Evolutionary conservation across 192 early-diverging fungal genomes (phyloP).

Genomic region (Kickxella alabastrina): DNA sequence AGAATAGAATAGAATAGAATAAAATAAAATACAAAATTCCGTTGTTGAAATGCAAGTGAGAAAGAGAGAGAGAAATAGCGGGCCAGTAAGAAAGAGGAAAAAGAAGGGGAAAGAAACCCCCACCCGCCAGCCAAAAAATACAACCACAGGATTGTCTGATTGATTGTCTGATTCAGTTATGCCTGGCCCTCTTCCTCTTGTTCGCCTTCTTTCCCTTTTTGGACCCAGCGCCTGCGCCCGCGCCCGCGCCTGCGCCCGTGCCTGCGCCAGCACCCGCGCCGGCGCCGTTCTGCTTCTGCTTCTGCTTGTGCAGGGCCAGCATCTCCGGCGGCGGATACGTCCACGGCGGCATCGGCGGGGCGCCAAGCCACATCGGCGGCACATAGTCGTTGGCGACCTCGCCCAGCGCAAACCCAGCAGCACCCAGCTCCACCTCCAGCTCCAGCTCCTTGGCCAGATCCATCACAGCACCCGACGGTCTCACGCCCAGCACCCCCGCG

Average conservation of each 20-base stretch:
- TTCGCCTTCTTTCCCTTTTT: background rate
- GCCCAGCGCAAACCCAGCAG: background rate
- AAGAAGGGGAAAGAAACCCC: too few species aligned
- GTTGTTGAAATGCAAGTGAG: too few species aligned
- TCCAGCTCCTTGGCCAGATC: slow-evolving; percentile 29
- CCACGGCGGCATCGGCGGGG: slow-evolving; percentile 25
- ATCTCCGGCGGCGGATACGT: slow-evolving; percentile 42
- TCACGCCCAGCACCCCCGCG: too few species aligned
- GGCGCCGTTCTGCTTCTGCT: slow-evolving; percentile 3
- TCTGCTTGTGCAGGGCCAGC: background rate
- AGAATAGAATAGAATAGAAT: slow-evolving; percentile 3
- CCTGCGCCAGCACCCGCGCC: background rate
- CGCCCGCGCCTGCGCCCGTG: slow-evolving; percentile 2
- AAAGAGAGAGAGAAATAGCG: too few species aligned
- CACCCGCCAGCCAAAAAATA: too few species aligned
- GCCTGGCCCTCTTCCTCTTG: background rate
- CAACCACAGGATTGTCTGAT: background rate
- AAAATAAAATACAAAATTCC: background rate
- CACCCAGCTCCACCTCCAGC: background rate
- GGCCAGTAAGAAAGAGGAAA: too few species aligned
- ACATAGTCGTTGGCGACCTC: slow-evolving; percentile 39
- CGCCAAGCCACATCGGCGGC: slow-evolving; percentile 32
- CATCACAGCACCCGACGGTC: slow-evolving; percentile 13
- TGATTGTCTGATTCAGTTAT: background rate
- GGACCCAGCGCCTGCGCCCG: slow-evolving; percentile 1